These are phyloP conservation scores for Eucalyptus virginea DNA, from an alignment of 345 rosid genomes.

Conservation along the genomic window DNA sequence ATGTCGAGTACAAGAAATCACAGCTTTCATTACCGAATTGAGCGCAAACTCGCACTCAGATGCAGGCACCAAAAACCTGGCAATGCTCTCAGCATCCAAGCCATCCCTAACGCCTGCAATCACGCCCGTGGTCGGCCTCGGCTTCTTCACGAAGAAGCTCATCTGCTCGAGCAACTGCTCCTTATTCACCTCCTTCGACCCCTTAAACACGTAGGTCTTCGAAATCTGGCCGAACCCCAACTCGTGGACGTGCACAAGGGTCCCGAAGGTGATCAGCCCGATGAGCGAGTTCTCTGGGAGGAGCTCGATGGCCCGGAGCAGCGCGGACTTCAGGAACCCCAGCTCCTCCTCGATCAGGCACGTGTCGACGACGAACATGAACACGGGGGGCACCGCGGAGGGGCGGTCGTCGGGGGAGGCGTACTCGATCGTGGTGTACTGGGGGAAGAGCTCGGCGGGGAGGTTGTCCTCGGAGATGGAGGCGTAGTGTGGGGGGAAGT, in stretches of 20 bases:
- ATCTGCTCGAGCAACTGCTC: constrained; percentile 81
- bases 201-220: constrained; percentile 69
- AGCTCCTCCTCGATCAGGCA: constrained; percentile 86
- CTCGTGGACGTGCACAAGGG: constrained; percentile 75
- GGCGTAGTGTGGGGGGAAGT: constrained; percentile 68
- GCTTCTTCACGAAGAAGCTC: constrained; percentile 68
- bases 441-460: constrained; percentile 91
- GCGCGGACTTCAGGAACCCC: constrained; percentile 63
- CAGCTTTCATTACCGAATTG: constrained; percentile 34
- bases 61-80: constrained; percentile 83
- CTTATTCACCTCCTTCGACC: constrained; percentile 65
- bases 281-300: constrained; percentile 65
- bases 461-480: constrained; percentile 72
- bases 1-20: not conserved
- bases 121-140: constrained; percentile 72
- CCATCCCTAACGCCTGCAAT: constrained; percentile 86
- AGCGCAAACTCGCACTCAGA: constrained; percentile 79
- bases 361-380: constrained; percentile 75
- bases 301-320: constrained; percentile 68
- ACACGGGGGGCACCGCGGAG: constrained; percentile 44
- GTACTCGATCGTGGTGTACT: constrained; percentile 79
- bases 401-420: constrained; percentile 26
- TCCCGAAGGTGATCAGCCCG: constrained; percentile 75
- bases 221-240: constrained; percentile 66
- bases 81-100: constrained; percentile 72